These are phyloP conservation scores for Cyphellophora europaea DNA, from an alignment of 2,329 filamentous ascomycete genomes.

Conservation along the genomic window DNA sequence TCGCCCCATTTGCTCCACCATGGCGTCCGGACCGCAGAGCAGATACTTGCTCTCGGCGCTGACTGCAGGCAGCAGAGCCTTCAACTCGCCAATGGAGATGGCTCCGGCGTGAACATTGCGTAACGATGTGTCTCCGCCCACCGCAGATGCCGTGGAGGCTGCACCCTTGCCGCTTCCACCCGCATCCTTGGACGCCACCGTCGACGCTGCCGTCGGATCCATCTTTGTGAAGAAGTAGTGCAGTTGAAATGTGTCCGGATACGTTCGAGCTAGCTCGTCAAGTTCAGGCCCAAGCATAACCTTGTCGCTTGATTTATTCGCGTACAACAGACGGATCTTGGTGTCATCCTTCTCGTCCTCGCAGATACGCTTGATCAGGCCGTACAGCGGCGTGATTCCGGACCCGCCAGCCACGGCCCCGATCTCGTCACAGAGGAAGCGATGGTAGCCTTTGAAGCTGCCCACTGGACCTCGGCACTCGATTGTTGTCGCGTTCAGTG, in stretches of 20 bases:
- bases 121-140: conserved; percentile 40
- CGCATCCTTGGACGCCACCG: conserved; percentile 31
- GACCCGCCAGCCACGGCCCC: conserved; percentile 32
- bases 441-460: conserved; percentile 22
- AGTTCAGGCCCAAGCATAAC: conserved; percentile 50
- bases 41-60: conserved; percentile 42
- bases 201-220: too few relatives aligned
- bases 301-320: conserved; percentile 49
- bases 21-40: conserved; percentile 53
- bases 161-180: too few relatives aligned
- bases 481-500: conserved; percentile 25
- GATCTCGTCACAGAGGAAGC: conserved; percentile 23
- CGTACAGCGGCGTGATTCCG: conserved; percentile 46
- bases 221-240: conserved; percentile 45
- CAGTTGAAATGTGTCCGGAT: conserved; percentile 46
- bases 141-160: conserved; percentile 33
- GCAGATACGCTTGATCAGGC: conserved; percentile 55
- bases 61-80: conserved; percentile 34
- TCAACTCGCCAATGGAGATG: conserved; percentile 1
- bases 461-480: conserved; percentile 29
- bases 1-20: conserved; percentile 50
- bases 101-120: too few relatives aligned
- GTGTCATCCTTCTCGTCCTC: conserved; percentile 52
- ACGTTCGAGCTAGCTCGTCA: conserved; percentile 41
- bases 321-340: conserved; percentile 48